Evolutionary conservation across 352 stramenopile genomes (phyloP), one percentile per base, ranked within the genome.

Genomic region (Phytophthora agathidicida): DNA sequence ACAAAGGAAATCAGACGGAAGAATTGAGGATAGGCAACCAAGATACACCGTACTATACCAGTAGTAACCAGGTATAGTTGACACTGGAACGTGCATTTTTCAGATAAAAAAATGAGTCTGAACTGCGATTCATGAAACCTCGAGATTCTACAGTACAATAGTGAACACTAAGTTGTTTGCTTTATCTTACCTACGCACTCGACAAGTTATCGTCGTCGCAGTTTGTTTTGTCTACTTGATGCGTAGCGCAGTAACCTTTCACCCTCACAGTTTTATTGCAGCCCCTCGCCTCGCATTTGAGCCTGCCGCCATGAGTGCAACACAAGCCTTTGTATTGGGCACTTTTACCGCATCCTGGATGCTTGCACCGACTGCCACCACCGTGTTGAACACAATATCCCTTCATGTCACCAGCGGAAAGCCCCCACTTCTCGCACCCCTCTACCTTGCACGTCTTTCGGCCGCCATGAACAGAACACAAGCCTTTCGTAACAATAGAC

Each of bases 341-440:
- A 27, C 61, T 65, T 38, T 32, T 71, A 22, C 11, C 66, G 17
- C 61, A 71, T 1, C 55, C 61, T 41, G 48, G 32, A 27, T 66
- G 32, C 28, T 71, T 66, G 27, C 61, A 71, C 1, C 61, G 61
- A 8, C 48, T 32, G 6, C 61, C 61, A 28, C 55, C 61, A 7
- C 61, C 61, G 17, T 71, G 61, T n/a, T 71, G 43, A n/a, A 71
- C 48, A 13, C 61, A 71, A 36, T 58, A 71, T 8, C 61, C 61
- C 23, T 71, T 71, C 5, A 56, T 22, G 24, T 48, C 30, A 17
- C 61, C 61, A 20, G 39, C 26, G 7, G 56, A 55, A 5, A 71
- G 27, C 0, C 61, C 61, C 55, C 56, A 62, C 8, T 71, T 65
- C 30, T 61, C 33, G 28, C 61, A 71, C 2, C 42, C 61, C 6